phyloP scores from a whole-genome alignment of 83 land plant genomes.

The Isoetes engelmannii region DNA sequence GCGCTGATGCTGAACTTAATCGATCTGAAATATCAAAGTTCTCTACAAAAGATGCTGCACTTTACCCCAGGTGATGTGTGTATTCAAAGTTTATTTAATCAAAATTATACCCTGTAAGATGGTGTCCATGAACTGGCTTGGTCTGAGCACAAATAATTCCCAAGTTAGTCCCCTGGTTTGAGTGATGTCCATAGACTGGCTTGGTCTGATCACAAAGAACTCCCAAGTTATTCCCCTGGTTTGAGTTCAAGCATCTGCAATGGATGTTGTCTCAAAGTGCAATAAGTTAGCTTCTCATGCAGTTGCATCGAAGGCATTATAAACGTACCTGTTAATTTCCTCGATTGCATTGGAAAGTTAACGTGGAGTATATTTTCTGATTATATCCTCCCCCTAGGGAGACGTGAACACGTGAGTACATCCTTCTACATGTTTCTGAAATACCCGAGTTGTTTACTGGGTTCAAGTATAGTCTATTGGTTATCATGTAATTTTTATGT shows the following conservation, averaged over 20 bases:
- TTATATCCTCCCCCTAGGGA: neutral
- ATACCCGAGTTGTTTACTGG: too few relatives aligned
- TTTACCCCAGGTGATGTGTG: slow-evolving; percentile 47
- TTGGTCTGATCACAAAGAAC: too few relatives aligned
- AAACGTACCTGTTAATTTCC: too few relatives aligned
- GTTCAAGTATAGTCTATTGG: too few relatives aligned
- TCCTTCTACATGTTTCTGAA: neutral
- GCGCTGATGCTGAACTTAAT: slow-evolving; percentile 62
- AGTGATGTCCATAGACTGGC: too few relatives aligned
- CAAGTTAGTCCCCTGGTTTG: too few relatives aligned
- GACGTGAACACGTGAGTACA: neutral
- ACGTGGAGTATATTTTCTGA: neutral
- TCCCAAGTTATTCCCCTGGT: too few relatives aligned
- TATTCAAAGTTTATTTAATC: neutral
- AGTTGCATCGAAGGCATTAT: too few relatives aligned
- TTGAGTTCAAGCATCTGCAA: too few relatives aligned
- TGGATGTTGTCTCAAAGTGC: too few relatives aligned
- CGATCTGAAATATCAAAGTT: slow-evolving; percentile 75
- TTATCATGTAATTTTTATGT: neutral
- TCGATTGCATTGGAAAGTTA: too few relatives aligned
- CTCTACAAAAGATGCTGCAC: slow-evolving; percentile 66
- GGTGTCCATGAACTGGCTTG: neutral
- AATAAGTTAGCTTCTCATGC: too few relatives aligned
- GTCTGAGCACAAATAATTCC: neutral
- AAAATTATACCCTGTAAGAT: neutral